Conservation (phyloP, 179 eudicot genomes). For the Beta lomatogona region DNA sequence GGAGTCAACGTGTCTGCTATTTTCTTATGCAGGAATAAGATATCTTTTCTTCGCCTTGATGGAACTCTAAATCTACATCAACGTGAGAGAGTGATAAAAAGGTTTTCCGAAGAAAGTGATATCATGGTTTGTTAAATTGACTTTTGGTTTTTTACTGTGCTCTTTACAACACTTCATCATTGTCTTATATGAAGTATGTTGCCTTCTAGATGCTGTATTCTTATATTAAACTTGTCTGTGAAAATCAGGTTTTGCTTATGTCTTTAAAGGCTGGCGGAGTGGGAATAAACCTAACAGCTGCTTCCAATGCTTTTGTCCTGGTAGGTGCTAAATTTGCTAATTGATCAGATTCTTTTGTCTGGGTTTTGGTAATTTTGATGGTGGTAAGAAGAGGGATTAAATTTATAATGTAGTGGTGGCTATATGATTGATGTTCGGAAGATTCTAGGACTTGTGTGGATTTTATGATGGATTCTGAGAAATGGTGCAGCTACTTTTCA, state of each 20-base stretch:
- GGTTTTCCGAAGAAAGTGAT: constrained; percentile 79
- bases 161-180: background rate
- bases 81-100: constrained; percentile 89
- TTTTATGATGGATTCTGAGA: background rate
- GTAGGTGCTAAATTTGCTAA: constrained; percentile 39
- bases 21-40: constrained; percentile 57
- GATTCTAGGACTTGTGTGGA: background rate
- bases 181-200: background rate
- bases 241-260: constrained; percentile 79
- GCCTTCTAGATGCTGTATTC: background rate
- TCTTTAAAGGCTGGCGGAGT: constrained; percentile 99
- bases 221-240: constrained; percentile 16
- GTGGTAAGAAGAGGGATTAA: background rate
- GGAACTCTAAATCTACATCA: constrained; percentile 90
- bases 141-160: background rate
- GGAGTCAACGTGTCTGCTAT: constrained; percentile 11
- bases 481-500: background rate
- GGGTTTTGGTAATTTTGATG: background rate
- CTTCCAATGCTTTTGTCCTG: constrained; percentile 96
- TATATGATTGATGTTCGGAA: background rate
- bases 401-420: background rate
- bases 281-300: constrained; percentile 94
- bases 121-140: constrained; percentile 56
- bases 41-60: constrained; percentile 90
- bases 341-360: background rate